Evolutionary conservation across 208 protist genomes (phyloP).

Genomic region (Angomonas deanei): DNA sequence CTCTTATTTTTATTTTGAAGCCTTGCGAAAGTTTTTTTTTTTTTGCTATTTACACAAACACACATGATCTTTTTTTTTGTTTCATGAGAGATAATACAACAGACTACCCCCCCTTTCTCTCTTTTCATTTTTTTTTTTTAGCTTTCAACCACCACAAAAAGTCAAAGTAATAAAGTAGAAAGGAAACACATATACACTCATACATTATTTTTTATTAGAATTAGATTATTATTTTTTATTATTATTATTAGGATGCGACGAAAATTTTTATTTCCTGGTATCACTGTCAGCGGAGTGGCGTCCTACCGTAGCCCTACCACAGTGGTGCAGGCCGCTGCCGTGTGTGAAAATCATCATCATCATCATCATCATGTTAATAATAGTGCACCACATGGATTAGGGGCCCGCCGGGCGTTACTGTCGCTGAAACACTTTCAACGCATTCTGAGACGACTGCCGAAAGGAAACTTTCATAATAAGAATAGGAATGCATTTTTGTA

Average conservation of each 20-base stretch:
- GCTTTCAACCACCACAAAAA: background rate
- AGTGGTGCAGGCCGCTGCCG: no score
- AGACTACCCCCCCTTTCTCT: background rate
- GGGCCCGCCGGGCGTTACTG: background rate
- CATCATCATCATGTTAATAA: background rate
- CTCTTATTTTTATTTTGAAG: background rate
- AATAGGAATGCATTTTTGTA: background rate
- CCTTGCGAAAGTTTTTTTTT: no score
- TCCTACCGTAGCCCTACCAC: no score
- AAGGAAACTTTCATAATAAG: background rate
- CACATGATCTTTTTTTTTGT: no score
- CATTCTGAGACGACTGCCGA: background rate
- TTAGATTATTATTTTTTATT: no score
- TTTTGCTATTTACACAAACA: no score
- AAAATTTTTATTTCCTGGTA: no score
- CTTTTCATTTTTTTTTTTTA: constrained; percentile 5
- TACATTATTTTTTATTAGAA: background rate
- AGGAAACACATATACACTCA: background rate
- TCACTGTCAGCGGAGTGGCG: no score
- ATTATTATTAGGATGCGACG: no score
- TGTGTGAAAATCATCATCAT: no score
- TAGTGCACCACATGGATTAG: background rate
- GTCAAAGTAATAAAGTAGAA: background rate
- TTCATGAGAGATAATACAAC: background rate
- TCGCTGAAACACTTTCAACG: background rate